Base-by-base conservation (phyloP, 495 filamentous ascomycete species). In the Aspergillus heteromorphus region DNA sequence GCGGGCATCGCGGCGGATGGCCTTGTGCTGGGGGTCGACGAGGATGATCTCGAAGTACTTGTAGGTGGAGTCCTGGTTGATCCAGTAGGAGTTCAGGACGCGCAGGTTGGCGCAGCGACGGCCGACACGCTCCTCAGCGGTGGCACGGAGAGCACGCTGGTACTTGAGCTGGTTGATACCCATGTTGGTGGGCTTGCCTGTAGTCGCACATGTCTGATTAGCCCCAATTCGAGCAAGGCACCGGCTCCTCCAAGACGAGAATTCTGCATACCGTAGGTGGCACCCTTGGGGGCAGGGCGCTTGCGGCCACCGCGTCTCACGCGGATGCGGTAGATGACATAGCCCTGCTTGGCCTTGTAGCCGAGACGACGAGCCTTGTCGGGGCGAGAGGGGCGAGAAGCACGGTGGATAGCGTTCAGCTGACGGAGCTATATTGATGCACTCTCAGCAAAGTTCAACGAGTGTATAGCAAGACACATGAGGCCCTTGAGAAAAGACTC, bases 41-140 rank as follows among this genome's bases (percentile, higher is more conserved):
- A 97, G 88, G 82, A 99, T 97, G 75, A 99, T 85, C 80, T 99
- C 93, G 80, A 83, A 99, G 86, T 97, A 99, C 84, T 99, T 99
- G 89, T 97, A 99, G 78, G 93, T 97, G 51, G 92, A 96, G 83
- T 99, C 93, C 83, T 99, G 93, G 85, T 99, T 99, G 86, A 97
- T 91, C 93, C 93, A 99, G 90, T 99, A 99, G 64, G 91, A 96
- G 84, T 97, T 99, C 72, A 99, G 85, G 63, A 99, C 95, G 64
- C 93, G 88, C 75, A 98, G 79, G 81, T 98, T 98, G 79, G 91
- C 90, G 81, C 91, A 96, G 71, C 92, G 91, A 73, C 92, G 91
- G 67, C 95, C 93, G 69, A 97, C 92, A 87, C 93, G 95, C 88
- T 97, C 93, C 82, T 98, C 93, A 73, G 93, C 93, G 63, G 93